Percentiles rank a stretch among this genome's conserved stretches.
phyloP scores from a whole-genome alignment of 1,284 basidiomycete genomes.

The Cerioporus squamosus region DNA sequence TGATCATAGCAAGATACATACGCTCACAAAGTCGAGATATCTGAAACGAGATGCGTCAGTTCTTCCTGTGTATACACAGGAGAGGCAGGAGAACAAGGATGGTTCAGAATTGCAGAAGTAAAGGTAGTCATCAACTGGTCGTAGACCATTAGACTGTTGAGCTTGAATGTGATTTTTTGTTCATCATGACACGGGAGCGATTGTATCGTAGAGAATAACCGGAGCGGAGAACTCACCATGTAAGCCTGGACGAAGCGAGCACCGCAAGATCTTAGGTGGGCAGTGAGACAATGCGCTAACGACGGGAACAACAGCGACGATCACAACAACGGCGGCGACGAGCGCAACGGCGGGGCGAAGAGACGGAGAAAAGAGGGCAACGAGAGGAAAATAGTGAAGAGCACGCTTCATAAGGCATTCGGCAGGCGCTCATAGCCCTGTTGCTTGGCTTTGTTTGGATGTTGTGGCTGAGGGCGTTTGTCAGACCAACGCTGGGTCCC shows the following conservation, averaged over 20 bases:
- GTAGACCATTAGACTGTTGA: constrained; percentile 13
- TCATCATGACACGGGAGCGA: constrained; percentile 2
- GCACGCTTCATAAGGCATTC: background rate
- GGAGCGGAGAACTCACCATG: background rate
- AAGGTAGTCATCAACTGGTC: constrained; percentile 6
- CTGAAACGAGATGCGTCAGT: too few relatives aligned
- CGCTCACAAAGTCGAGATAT: too few relatives aligned
- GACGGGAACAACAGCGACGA: background rate
- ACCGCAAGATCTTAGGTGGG: too few relatives aligned
- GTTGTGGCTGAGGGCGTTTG: constrained; percentile 12
- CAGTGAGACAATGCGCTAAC: background rate
- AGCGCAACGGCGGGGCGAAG: background rate
- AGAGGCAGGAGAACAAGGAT: background rate
- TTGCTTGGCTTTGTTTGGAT: constrained; percentile 1
- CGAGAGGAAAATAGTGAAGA: background rate
- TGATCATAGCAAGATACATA: too few relatives aligned
- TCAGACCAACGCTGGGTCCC: constrained; percentile 1
- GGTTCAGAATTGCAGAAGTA: constrained; percentile 12
- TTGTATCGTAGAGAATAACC: background rate
- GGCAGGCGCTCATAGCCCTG: background rate
- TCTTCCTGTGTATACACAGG: too few relatives aligned
- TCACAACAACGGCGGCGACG: background rate
- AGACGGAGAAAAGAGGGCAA: background rate
- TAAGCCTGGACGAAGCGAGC: too few relatives aligned
- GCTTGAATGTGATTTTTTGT: constrained; percentile 14